These are phyloP conservation scores for Salix exigua DNA, from an alignment of 345 rosid genomes.

Conservation along the genomic window DNA sequence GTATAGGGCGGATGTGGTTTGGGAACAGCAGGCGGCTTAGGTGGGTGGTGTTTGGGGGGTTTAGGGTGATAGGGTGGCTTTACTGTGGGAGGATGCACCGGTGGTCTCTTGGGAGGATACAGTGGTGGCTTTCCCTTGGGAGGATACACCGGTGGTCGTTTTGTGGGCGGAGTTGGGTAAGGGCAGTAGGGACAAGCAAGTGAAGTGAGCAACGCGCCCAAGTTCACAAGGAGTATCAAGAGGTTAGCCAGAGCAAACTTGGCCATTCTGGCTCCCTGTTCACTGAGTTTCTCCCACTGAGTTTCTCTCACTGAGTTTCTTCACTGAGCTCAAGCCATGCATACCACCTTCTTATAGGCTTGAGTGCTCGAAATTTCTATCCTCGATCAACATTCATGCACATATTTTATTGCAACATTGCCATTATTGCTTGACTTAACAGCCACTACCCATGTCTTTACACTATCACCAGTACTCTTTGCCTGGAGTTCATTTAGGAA, in stretches of 20 bases:
- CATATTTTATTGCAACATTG: neutral
- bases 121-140: conserved; percentile 15
- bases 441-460: too few relatives aligned
- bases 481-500: too few relatives aligned
- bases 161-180: conserved; percentile 31
- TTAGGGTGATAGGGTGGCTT: conserved; percentile 15
- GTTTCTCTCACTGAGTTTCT: neutral
- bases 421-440: neutral
- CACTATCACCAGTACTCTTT: too few relatives aligned
- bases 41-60: conserved; percentile 3
- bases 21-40: conserved; percentile 26
- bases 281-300: neutral
- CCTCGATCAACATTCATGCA: neutral
- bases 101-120: conserved; percentile 36
- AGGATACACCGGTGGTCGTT: conserved; percentile 35
- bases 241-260: neutral
- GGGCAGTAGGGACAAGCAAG: conserved; percentile 47
- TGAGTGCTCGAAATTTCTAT: neutral
- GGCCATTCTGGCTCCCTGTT: conserved; percentile 8
- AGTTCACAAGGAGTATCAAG: conserved; percentile 28
- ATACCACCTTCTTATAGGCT: neutral
- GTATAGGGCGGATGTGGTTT: neutral
- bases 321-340: neutral
- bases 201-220: conserved; percentile 25
- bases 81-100: conserved; percentile 24